Evolutionary conservation across 768 basidiomycete species (phyloP).

Genomic region (Pulveroboletus sp.): DNA sequence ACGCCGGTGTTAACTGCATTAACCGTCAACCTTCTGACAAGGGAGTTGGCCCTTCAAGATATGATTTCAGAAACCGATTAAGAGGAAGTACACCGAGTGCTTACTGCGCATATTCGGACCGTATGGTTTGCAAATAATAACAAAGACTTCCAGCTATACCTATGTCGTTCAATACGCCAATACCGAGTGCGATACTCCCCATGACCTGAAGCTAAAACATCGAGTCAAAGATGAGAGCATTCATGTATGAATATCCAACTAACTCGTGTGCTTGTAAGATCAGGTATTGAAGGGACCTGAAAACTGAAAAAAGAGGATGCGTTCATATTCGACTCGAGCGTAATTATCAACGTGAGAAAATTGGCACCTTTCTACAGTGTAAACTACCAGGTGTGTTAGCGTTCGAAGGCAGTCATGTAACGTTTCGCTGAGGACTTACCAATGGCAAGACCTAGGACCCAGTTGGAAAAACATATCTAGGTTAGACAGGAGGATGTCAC

Average conservation of each 20-base stretch:
- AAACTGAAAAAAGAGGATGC: constrained; percentile 29
- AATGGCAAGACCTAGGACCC: constrained; percentile 33
- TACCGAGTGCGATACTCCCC: constrained; percentile 44
- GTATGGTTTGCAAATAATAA: constrained; percentile 49
- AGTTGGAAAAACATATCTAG: background rate
- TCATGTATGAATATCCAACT: constrained; percentile 6
- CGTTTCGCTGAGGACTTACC: constrained; percentile 25
- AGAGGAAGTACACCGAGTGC: constrained; percentile 6
- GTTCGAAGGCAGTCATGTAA: background rate
- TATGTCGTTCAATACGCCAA: constrained; percentile 48
- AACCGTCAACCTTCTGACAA: constrained; percentile 52
- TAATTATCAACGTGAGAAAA: background rate
- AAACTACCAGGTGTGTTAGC: constrained; percentile 30
- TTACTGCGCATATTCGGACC: constrained; percentile 45
- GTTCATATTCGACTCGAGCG: background rate
- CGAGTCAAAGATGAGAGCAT: background rate
- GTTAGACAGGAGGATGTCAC: background rate
- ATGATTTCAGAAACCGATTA: background rate
- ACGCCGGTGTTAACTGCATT: constrained; percentile 61
- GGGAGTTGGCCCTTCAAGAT: constrained; percentile 43
- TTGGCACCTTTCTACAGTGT: constrained; percentile 41
- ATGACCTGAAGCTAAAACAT: constrained; percentile 32
- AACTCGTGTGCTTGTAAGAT: constrained; percentile 45
- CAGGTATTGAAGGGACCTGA: constrained; percentile 32
- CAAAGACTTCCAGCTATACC: constrained; percentile 48